A percentile compares a stretch with the other conserved stretches of the same genome.
Conservation (phyloP, 805 yeast species). For the Zygotorulaspora danielsina region DNA sequence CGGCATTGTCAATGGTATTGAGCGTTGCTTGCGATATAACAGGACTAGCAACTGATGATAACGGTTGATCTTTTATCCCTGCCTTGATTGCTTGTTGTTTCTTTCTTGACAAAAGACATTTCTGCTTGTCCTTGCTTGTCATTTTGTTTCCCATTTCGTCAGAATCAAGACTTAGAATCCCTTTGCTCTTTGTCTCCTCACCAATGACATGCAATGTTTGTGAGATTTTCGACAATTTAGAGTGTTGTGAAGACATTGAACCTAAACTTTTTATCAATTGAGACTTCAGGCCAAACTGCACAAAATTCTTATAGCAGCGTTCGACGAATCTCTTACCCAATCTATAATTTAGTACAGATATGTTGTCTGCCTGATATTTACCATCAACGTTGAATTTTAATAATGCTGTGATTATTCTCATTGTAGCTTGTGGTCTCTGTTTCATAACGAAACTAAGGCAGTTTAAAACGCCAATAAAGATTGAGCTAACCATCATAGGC, state of each 20-base stretch:
- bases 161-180: conserved; percentile 29
- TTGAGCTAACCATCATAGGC: conserved; percentile 49
- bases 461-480: conserved; percentile 65
- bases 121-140: conserved; percentile 23
- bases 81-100: conserved; percentile 6
- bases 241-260: conserved; percentile 23
- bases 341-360: conserved; percentile 42
- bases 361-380: conserved; percentile 46
- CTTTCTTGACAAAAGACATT: conserved; percentile 13
- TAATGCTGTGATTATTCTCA: conserved; percentile 53
- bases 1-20: background rate
- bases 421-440: conserved; percentile 56
- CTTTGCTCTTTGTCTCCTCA: conserved; percentile 36
- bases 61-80: conserved; percentile 5
- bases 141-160: conserved; percentile 27
- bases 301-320: conserved; percentile 47
- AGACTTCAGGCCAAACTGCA: conserved; percentile 40
- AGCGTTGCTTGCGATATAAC: conserved; percentile 2
- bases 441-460: conserved; percentile 59
- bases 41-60: conserved; percentile 5
- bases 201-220: conserved; percentile 35
- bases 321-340: conserved; percentile 60
- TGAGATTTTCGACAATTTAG: conserved; percentile 32
- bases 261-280: conserved; percentile 32
- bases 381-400: conserved; percentile 58